Base-by-base conservation (phyloP, 1,284 basidiomycete species). In the Puccinia novopanici region DNA sequence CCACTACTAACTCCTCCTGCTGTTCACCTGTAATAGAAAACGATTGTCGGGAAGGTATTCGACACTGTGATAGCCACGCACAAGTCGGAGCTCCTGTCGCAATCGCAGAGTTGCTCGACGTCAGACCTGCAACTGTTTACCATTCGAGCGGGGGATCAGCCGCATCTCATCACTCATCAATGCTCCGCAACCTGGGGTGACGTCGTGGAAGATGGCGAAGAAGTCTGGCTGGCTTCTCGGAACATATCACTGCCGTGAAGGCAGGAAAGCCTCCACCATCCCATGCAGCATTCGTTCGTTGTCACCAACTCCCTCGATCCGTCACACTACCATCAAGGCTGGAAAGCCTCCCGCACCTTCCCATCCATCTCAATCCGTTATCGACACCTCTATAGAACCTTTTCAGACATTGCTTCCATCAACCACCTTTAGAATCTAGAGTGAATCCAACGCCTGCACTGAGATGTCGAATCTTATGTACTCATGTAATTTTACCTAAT, bases 161-260 rank as follows among this genome's bases (percentile, higher is more conserved):
- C 30, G 54, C 40, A 55, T 65, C 3, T 74, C 3, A 80, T 73
- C 17, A 73, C 71, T 55, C n/a, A 74, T 19, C 55, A 74, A 24
- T 80, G 71, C 54, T 80, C 78, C 24, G 48, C 27, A 52, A 42
- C 27, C 24, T 80, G 78, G 78, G 70, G 50, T 24, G 78, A 80
- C 30, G n/a, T 74, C n/a, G 55, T 80, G 15, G 24, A 74, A 54
- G 78, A 80, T 55, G 70, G 70, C 9, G 70, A 80, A 65, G 78
- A 80, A 74, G 71, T 80, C 6, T 80, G 78, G 78, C 17, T 80
- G 59, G 65, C 61, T 73, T 42, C n/a, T 50, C 67, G 48, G 12
- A 24, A 68, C 50, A 50, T 70, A 5, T 15, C 48, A 48, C 13
- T 70, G 27, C 27, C 67, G 10, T 70, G 59, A 63, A 52, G 19